These are phyloP conservation scores for Xylariomycetidae sp. DNA, from an alignment of 2,329 filamentous ascomycete species.

Conservation along the genomic window DNA sequence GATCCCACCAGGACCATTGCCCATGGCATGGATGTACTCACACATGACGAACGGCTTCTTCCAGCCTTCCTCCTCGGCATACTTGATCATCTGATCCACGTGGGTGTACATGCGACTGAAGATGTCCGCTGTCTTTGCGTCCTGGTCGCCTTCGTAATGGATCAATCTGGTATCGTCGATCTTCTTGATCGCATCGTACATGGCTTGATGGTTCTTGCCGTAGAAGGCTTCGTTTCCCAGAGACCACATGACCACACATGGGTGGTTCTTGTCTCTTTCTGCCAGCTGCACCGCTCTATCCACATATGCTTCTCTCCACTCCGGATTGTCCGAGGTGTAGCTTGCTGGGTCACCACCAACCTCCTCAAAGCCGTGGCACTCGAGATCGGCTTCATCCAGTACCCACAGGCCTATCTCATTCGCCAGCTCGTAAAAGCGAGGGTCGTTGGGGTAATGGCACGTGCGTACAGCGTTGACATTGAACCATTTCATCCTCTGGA, in stretches of 20 bases:
- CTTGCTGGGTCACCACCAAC: slow-evolving; percentile 36
- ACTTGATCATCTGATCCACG: slow-evolving; percentile 36
- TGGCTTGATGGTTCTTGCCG: slow-evolving; percentile 59
- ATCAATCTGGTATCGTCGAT: slow-evolving; percentile 52
- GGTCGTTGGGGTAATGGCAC: slow-evolving; percentile 60
- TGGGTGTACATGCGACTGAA: slow-evolving; percentile 61
- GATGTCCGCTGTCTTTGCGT: slow-evolving; percentile 55
- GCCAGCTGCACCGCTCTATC: slow-evolving; percentile 62
- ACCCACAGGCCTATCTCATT: slow-evolving; percentile 61
- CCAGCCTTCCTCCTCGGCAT: slow-evolving; percentile 36
- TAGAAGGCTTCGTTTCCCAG: slow-evolving; percentile 69
- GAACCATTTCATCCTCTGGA: slow-evolving; percentile 60
- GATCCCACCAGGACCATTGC: slow-evolving; percentile 62
- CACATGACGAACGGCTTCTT: slow-evolving; percentile 52
- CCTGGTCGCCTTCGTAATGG: slow-evolving; percentile 59
- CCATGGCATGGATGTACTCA: slow-evolving; percentile 60
- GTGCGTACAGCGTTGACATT: slow-evolving; percentile 67
- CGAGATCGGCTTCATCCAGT: slow-evolving; percentile 51
- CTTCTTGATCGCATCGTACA: slow-evolving; percentile 57
- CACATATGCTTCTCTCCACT: slow-evolving; percentile 59
- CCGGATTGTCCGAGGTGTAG: slow-evolving; percentile 54
- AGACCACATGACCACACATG: slow-evolving; percentile 64
- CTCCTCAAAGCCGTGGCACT: slow-evolving; percentile 45
- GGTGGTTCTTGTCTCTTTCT: slow-evolving; percentile 52
- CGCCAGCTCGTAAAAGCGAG: slow-evolving; percentile 52